Percentiles rank a stretch among this genome's conserved stretches.
Evolutionary conservation across 441 rosid genomes (phyloP).

Genomic region (Mallotus repandus): DNA sequence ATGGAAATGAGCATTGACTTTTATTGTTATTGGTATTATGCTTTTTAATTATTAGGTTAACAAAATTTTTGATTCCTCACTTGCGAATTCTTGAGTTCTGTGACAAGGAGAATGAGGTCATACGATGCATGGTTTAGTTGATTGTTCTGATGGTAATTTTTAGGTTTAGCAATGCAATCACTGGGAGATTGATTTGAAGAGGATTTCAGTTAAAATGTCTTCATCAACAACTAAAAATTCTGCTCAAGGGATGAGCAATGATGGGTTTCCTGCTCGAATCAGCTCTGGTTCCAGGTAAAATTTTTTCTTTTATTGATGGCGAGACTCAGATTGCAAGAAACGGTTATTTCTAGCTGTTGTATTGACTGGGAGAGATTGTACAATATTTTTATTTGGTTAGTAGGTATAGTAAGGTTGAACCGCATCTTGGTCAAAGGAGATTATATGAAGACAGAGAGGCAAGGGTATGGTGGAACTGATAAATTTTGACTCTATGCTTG

Average conservation of each 20-base stretch:
- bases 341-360: too few relatives aligned
- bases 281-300: conserved; percentile 46
- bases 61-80: too few relatives aligned
- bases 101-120: conserved; percentile 19
- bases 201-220: conserved; percentile 40
- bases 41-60: too few relatives aligned
- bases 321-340: too few relatives aligned
- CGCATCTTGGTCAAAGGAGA: conserved; percentile 39
- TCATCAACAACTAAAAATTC: conserved; percentile 41
- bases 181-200: conserved; percentile 27
- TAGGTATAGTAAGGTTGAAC: conserved; percentile 37
- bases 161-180: conserved; percentile 7
- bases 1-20: too few relatives aligned
- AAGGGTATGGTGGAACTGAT: conserved; percentile 48
- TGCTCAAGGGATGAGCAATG: conserved; percentile 31
- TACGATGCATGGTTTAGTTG: conserved; percentile 25
- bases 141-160: conserved; percentile 22
- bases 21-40: background rate
- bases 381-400: conserved; percentile 19
- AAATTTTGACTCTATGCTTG: conserved; percentile 20
- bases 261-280: conserved; percentile 33
- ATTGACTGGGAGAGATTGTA: conserved; percentile 4
- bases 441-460: conserved; percentile 59
- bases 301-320: too few relatives aligned
- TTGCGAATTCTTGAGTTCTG: too few relatives aligned